These are phyloP conservation scores for Cymbopogon flexuosus DNA, from an alignment of 202 grass and related monocot genomes.

Conservation along the genomic window DNA sequence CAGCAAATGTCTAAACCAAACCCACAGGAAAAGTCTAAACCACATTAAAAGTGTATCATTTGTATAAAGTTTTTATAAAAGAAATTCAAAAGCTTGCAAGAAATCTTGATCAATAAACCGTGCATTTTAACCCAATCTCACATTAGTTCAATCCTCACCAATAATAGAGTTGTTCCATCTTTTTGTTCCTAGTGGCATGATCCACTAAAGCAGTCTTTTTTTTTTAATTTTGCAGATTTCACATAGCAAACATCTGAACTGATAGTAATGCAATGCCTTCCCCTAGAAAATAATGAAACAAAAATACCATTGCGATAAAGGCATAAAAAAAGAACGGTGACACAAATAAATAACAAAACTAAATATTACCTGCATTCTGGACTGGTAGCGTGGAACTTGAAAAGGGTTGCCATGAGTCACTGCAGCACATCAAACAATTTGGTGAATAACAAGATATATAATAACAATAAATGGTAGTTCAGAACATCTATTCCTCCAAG, in stretches of 20 bases:
- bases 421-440: conserved; percentile 41
- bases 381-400: conserved; percentile 41
- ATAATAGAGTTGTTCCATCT: background rate
- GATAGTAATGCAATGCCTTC: background rate
- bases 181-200: background rate
- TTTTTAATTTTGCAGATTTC: background rate
- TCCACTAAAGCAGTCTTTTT: background rate
- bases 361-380: conserved; percentile 56
- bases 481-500: conserved; percentile 9
- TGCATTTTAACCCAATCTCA: background rate
- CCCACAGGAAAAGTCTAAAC: background rate
- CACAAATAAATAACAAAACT: background rate
- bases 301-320: conserved; percentile 3
- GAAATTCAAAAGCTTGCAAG: background rate
- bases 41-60: background rate
- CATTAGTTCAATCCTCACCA: background rate
- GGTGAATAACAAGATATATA: conserved; percentile 13
- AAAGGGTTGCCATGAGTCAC: conserved; percentile 87
- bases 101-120: background rate
- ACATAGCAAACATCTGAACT: conserved; percentile 9
- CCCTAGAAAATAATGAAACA: background rate
- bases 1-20: background rate
- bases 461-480: conserved; percentile 20
- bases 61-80: background rate
- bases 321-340: background rate